Base-by-base conservation (phyloP, 345 rosid genomes). In the Trapa incisa region DNA sequence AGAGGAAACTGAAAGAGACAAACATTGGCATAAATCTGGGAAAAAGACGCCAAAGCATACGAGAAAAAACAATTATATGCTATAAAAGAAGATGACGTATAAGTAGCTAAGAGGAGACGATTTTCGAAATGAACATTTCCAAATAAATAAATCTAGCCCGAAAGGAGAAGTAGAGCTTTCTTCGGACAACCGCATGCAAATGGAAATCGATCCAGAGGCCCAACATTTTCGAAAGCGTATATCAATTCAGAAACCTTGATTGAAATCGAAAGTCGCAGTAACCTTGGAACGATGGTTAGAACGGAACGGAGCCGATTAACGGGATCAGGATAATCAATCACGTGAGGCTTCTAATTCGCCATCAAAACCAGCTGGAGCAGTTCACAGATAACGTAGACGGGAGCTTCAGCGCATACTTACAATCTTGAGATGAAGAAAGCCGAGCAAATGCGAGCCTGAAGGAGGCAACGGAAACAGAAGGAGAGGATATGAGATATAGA, bases 401-500 rank as follows among this genome's bases (percentile, higher is more conserved):
- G 6, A 22, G 61, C 37, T 29, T 57, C 61, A 29, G 61, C 36
- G 57, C 32, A 8, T 3, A 58, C 63, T 58, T 58, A 58, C 38
- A 16, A 29, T 50, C 6, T 17, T 2, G 15, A 1, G 38, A 58
- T 1, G 37, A 35, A 2, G 63, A 12, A 37, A 32, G 63, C 2
- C 63, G 3, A 35, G 63, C 63, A 10, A 22, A 10, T 16, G 63
- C 37, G 38, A 58, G 16, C 37, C 35, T 38, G 15, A 33, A 33
- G 37, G 63, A 35, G 33, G 72, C 80, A 74, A 82, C 50, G 39
- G 7, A 41, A 41, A 41, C 43, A 41, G 43, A 8, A 1, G 43
- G 6, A 64, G 72, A 12, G 37, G 64, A n/a, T 12, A 17, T 41
- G 36, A 48, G 69, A 68, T 43, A 45, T 60, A 16, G 33, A 29